Conservation (phyloP, 2,329 filamentous ascomycete genomes). For the Pseudogymnoascus sp. region DNA sequence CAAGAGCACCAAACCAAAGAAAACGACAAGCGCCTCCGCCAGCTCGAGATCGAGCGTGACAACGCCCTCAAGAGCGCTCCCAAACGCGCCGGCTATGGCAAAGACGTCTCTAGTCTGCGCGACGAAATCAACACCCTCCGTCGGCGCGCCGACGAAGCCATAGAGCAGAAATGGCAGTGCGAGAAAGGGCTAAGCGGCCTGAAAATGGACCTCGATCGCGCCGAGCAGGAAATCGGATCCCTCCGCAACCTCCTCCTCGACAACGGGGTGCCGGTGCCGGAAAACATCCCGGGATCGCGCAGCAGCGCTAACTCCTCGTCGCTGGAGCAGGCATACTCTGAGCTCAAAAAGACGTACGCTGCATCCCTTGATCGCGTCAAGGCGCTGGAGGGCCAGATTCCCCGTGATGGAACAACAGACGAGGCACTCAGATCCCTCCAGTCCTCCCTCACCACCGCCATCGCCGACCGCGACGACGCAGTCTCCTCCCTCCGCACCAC, state of each 20-base stretch:
- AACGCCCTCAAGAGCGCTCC: slow-evolving; percentile 62
- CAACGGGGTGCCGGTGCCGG: slow-evolving; percentile 71
- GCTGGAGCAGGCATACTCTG: slow-evolving; percentile 65
- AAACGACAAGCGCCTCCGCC: slow-evolving; percentile 70
- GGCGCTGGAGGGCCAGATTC: slow-evolving; percentile 48
- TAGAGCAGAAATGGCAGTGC: slow-evolving; percentile 93
- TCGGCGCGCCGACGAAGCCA: slow-evolving; percentile 81
- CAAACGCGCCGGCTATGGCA: slow-evolving; percentile 71
- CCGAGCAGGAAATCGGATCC: slow-evolving; percentile 85
- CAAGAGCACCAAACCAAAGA: slow-evolving; percentile 80
- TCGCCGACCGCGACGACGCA: slow-evolving; percentile 67
- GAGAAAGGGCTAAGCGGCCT: slow-evolving; percentile 82
- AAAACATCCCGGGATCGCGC: slow-evolving; percentile 29
- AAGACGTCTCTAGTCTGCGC: slow-evolving; percentile 71
- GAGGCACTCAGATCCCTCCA: slow-evolving; percentile 60
- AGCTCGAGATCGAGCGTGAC: slow-evolving; percentile 72
- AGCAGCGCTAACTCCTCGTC: slow-evolving; percentile 51
- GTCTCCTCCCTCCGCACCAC: slow-evolving; percentile 50
- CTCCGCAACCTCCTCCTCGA: slow-evolving; percentile 71
- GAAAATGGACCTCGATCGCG: slow-evolving; percentile 94
- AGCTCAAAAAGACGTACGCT: slow-evolving; percentile 65
- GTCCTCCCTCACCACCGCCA: slow-evolving; percentile 59
- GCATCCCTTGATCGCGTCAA: slow-evolving; percentile 61
- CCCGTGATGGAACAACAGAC: slow-evolving; percentile 51
- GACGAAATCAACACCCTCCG: slow-evolving; percentile 80